These are phyloP conservation scores for Cubamyces lactineus DNA, from an alignment of 768 basidiomycete species.

Conservation along the genomic window DNA sequence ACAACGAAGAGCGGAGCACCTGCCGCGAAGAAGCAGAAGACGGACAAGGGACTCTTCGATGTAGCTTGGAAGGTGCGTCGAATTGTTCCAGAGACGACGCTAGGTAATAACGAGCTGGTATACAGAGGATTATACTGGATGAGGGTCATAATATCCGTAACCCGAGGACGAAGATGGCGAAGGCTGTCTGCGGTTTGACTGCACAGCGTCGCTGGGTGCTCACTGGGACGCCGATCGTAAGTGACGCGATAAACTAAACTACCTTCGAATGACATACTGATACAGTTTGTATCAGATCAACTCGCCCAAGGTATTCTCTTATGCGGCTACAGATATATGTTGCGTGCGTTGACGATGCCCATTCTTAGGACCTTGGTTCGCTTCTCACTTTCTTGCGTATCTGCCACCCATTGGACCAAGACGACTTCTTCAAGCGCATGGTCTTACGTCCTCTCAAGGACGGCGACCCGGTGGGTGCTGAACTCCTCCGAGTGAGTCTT, in stretches of 20 bases:
- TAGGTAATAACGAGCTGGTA: not conserved
- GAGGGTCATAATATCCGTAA: constrained; percentile 91
- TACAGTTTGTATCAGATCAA: constrained; percentile 59
- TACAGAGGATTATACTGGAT: constrained; percentile 77
- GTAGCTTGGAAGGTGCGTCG: constrained; percentile 78
- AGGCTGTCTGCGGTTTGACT: constrained; percentile 61
- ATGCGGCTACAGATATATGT: not conserved
- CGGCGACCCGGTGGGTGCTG: constrained; percentile 67
- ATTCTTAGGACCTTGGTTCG: constrained; percentile 82
- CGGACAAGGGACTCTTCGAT: constrained; percentile 59
- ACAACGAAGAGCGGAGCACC: constrained; percentile 32
- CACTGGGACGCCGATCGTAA: constrained; percentile 88
- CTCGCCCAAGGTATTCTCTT: constrained; percentile 59
- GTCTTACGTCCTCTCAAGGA: constrained; percentile 77
- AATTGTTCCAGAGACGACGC: no score
- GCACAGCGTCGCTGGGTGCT: constrained; percentile 81
- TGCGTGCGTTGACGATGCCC: not conserved
- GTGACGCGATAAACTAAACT: constrained; percentile 30
- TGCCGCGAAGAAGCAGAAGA: constrained; percentile 64
- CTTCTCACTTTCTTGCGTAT: constrained; percentile 82
- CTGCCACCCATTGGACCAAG: constrained; percentile 83
- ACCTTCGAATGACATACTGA: not conserved
- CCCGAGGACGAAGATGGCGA: constrained; percentile 82
- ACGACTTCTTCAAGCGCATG: constrained; percentile 79
- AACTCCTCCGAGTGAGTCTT: constrained; percentile 63